phyloP scores from a whole-genome alignment of 331 rosid genomes.

The Spiraea crenata region DNA sequence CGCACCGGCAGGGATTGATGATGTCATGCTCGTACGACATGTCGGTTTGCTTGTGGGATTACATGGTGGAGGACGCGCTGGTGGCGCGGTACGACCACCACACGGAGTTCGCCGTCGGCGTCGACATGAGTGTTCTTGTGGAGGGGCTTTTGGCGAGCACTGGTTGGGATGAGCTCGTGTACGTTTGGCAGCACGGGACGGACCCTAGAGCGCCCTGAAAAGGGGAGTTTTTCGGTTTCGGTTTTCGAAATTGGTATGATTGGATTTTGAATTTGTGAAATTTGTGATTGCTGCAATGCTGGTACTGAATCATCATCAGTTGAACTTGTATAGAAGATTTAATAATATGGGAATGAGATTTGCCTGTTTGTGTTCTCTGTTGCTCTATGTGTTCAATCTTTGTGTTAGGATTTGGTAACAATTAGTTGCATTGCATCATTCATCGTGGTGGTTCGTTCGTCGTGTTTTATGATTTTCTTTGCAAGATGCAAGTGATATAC shows the following conservation, averaged over 20 bases:
- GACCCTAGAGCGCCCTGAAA: conserved; percentile 83
- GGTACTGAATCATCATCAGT: background rate
- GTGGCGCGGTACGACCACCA: conserved; percentile 85
- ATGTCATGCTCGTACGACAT: conserved; percentile 85
- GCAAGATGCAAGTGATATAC: background rate
- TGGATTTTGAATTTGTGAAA: background rate
- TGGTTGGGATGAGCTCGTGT: conserved; percentile 95
- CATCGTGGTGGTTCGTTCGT: background rate
- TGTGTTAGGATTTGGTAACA: too few relatives aligned
- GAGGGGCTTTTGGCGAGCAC: conserved; percentile 92
- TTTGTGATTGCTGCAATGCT: conserved; percentile 14
- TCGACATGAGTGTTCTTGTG: conserved; percentile 87
- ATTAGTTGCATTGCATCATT: background rate
- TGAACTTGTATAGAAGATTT: conserved; percentile 6
- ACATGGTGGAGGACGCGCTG: conserved; percentile 81
- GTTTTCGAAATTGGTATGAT: background rate
- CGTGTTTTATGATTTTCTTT: background rate
- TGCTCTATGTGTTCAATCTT: background rate
- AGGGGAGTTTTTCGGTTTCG: conserved; percentile 22
- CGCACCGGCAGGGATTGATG: conserved; percentile 58
- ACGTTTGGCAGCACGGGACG: conserved; percentile 89
- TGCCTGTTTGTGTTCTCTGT: background rate
- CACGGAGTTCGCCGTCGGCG: conserved; percentile 83
- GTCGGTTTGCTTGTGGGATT: conserved; percentile 90
- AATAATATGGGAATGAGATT: conserved; percentile 9